Evolutionary conservation across 75 land plant genomes (phyloP), one percentile per base, ranked within the genome.

Genomic region (Sequoia sempervirens): DNA sequence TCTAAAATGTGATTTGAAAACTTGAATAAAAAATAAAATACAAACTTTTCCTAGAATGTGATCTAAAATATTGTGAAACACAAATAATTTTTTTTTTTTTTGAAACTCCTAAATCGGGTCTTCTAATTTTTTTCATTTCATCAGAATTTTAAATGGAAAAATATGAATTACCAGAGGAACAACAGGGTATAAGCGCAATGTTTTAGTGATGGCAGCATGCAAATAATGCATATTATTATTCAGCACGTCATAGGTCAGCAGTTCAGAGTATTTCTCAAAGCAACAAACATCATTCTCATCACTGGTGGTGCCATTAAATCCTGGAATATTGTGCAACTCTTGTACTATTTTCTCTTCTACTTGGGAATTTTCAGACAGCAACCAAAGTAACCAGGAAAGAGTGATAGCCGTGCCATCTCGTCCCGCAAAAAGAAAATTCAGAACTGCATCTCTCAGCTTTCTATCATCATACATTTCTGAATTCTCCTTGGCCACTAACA

Each of bases 141-240:
- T 12, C 9, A 32, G 73, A 28, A 10, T 32, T 14, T 72, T 18
- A 17, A 75, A 17, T 37, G 20, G 9, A 4, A 18, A 40, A 75
- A 17, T 14, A 2, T 40, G 43, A 41, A 5, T 40, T 87, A 93
- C 99, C 94, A 92, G 90, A 47, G 99, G 99, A 30, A 96, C 92
- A 78, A 95, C 95, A 5, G 99, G 99, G 69, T 91, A 95, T 17
- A 96, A 83, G 0, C 99, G 88, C 5, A 96, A 92, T 8, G 94
- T 91, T 83, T 96, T 95, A 3, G 92, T 90, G 46, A 96, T 85
- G 14, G 94, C 86, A 12, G 97, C 96, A 80, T 92, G 93, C 81
- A 96, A 72, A 81, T 94, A 96, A 36, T 88, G 84, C 84, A 96
- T 73, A 66, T 70, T 89, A 8, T 86, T 91, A 11, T 12, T 70